Conservation (phyloP, 805 yeast species). For the Lachancea quebecensis region DNA sequence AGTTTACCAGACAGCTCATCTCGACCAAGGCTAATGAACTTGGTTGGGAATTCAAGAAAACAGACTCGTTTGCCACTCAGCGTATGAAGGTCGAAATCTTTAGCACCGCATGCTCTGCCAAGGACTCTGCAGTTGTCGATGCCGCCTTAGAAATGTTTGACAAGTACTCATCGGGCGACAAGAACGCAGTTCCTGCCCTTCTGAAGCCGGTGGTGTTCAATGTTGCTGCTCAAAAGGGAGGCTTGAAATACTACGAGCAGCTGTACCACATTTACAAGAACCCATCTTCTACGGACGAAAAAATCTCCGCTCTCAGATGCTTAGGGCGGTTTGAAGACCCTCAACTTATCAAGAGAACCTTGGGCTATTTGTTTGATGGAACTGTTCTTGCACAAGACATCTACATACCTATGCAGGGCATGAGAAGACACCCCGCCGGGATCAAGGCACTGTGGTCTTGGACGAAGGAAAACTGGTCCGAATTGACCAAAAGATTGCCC, state of each 20-base stretch:
- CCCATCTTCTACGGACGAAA: slow-evolving; percentile 58
- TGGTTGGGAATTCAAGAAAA: slow-evolving; percentile 57
- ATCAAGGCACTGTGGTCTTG: slow-evolving; percentile 66
- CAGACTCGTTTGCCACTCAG: slow-evolving; percentile 54
- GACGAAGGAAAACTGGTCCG: slow-evolving; percentile 69
- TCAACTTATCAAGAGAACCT: slow-evolving; percentile 48
- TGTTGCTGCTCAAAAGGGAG: slow-evolving; percentile 62
- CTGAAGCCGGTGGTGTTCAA: slow-evolving; percentile 59
- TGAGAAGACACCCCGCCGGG: slow-evolving; percentile 59
- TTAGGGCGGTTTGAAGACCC: slow-evolving; percentile 57
- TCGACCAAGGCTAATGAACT: slow-evolving; percentile 44
- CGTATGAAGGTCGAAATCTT: slow-evolving; percentile 62
- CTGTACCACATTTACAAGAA: slow-evolving; percentile 52
- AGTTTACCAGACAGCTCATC: slow-evolving; percentile 50
- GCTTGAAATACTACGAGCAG: slow-evolving; percentile 53
- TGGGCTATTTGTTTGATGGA: slow-evolving; percentile 51
- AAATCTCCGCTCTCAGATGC: slow-evolving; percentile 58
- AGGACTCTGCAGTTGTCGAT: slow-evolving; percentile 40
- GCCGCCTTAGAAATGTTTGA: slow-evolving; percentile 46
- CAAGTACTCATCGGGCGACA: slow-evolving; percentile 53
- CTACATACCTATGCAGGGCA: slow-evolving; percentile 68
- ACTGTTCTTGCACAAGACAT: slow-evolving; percentile 65
- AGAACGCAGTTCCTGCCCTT: slow-evolving; percentile 66
- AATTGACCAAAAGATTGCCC: slow-evolving; percentile 59
- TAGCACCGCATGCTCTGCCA: slow-evolving; percentile 49